phyloP scores from a whole-genome alignment of 805 yeast species.

The Kluyveromyces nonfermentans region DNA sequence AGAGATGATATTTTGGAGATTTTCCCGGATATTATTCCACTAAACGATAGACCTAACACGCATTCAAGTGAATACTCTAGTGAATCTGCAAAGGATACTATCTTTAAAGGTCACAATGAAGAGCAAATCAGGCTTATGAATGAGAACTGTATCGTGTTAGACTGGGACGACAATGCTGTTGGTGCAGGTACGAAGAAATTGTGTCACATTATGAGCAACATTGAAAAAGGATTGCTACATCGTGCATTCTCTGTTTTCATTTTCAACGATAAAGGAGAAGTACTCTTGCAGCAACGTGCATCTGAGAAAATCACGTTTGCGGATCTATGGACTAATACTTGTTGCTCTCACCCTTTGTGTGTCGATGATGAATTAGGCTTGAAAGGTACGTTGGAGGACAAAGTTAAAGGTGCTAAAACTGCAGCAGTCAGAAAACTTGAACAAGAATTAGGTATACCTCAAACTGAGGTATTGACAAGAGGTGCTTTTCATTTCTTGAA shows the following conservation, averaged over 20 bases:
- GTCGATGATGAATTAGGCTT: constrained; percentile 71
- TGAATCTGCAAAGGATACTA: constrained; percentile 29
- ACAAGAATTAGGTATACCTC: constrained; percentile 83
- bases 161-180: constrained; percentile 74
- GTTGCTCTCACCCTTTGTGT: constrained; percentile 96
- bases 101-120: constrained; percentile 83
- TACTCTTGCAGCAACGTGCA: constrained; percentile 91
- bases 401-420: constrained; percentile 66
- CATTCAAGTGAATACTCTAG: constrained; percentile 30
- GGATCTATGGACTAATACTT: constrained; percentile 96
- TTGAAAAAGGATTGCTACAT: constrained; percentile 78
- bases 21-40: constrained; percentile 64
- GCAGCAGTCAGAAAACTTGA: constrained; percentile 91
- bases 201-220: constrained; percentile 82
- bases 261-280: constrained; percentile 65
- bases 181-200: constrained; percentile 93
- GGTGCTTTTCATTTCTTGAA: constrained; percentile 75
- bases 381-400: constrained; percentile 37
- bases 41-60: constrained; percentile 51
- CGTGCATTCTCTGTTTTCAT: constrained; percentile 95
- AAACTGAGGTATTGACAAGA: constrained; percentile 44
- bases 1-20: constrained; percentile 41
- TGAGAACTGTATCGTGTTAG: constrained; percentile 89
- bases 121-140: constrained; percentile 95
- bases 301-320: constrained; percentile 95